Base-by-base conservation (phyloP, 2,329 filamentous ascomycete genomes). In the Botrytis hyacinthi region DNA sequence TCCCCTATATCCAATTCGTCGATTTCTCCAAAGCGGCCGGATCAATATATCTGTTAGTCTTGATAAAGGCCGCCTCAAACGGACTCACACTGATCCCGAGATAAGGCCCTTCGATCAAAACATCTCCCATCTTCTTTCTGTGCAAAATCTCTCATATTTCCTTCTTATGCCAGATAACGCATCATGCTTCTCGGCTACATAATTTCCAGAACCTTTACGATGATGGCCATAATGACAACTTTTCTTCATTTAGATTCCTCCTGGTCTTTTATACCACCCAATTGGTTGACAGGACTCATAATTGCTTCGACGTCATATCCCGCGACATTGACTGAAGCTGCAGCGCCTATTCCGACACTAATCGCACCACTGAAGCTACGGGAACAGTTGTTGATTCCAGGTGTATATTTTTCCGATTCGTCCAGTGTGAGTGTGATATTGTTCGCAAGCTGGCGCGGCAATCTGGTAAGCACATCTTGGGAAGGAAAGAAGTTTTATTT, bases 51-150 rank as follows among this genome's bases (percentile, higher is more conserved):
- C 78, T 69, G 73, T 80, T 79, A 20, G 75, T 77, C 74, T 80
- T 80, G 29, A 76, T 74, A 59, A 79, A 80, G 10, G 77, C 68
- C 26, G 77, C 80, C 75, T 80, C 78, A 35, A 75, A 80, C 2
- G 77, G 76, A 74, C 78, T 76, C 9, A 80, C 63, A 71, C 77
- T 77, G 16, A 73, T 78, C 1, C 79, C 79, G 48, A 78, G 79
- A 68, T 80, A 80, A 29, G 63, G 68, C 1, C 72, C 72, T 18
- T 78, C 70, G 51, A 67, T 76, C n/a, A 79, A 54, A 42, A 77
- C 61, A 73, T 80, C 79, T 5, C 71, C 72, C 44, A 76, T 77
- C 61, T 72, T 63, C 0, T 61, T 22, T 70, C 75, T 26, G 57
- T 29, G 14, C 71, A 72, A 29, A 44, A 35, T 32, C 2, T 68